Conservation (phyloP, 805 yeast species). For the Wickerhamiella musiphila region DNA sequence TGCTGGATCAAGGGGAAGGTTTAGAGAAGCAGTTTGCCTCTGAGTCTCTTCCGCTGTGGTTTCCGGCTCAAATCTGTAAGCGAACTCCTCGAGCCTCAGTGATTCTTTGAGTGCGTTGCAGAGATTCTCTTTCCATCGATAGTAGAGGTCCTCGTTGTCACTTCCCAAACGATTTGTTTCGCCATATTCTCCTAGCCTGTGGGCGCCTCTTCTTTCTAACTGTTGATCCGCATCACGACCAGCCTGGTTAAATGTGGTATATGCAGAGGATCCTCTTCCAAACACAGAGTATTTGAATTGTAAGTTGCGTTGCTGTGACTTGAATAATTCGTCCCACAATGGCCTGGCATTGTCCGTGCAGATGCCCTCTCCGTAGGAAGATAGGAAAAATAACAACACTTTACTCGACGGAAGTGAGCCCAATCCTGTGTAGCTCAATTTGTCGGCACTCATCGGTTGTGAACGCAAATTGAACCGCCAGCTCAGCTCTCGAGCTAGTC, state of each 20-base stretch:
- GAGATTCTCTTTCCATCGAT: conserved; percentile 59
- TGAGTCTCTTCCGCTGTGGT: conserved; percentile 31
- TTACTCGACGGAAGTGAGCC: conserved; percentile 33
- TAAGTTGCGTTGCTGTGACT: conserved; percentile 15
- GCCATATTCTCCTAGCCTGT: conserved; percentile 43
- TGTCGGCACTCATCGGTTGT: conserved; percentile 39
- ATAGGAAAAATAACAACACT: conserved; percentile 42
- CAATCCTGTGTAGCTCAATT: conserved; percentile 51
- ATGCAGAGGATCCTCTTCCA: conserved; percentile 72
- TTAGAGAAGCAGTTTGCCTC: no score
- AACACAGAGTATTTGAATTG: conserved; percentile 41
- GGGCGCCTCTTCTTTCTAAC: conserved; percentile 39
- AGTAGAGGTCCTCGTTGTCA: conserved; percentile 65
- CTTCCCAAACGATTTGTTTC: conserved; percentile 73
- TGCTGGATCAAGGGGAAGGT: not conserved
- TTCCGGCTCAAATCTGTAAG: conserved; percentile 47
- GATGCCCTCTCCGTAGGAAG: conserved; percentile 84
- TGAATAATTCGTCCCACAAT: conserved; percentile 29
- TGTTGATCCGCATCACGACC: conserved; percentile 31
- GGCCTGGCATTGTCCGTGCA: conserved; percentile 59
- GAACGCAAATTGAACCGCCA: conserved; percentile 52
- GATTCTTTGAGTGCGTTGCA: conserved; percentile 41
- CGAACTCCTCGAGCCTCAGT: conserved; percentile 47
- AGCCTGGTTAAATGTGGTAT: conserved; percentile 66
- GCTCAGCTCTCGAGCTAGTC: conserved; percentile 57